A percentile compares a stretch with the other conserved stretches of the same genome.
phyloP scores from a whole-genome alignment of 2,329 filamentous ascomycete genomes.

The Mollisia scopiformis region DNA sequence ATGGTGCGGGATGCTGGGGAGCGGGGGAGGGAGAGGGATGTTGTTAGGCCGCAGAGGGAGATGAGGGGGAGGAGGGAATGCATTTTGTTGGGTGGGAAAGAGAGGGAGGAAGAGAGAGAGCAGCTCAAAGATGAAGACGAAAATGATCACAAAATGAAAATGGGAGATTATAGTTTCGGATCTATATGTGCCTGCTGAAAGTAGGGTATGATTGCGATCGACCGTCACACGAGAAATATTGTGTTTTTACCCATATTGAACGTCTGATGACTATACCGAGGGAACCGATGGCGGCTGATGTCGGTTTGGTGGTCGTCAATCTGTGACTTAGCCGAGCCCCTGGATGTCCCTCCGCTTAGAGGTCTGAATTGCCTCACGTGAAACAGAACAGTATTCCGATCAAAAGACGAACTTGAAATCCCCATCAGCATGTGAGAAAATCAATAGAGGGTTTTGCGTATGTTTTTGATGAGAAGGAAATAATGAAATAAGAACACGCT shows the following conservation, averaged over 20 bases:
- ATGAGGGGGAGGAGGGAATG: neutral
- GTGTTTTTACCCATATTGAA: neutral
- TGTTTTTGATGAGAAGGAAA: too few relatives aligned
- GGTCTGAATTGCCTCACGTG: too few relatives aligned
- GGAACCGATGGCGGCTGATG: neutral
- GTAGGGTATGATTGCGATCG: neutral
- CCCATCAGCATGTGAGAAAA: too few relatives aligned
- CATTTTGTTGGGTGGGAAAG: neutral
- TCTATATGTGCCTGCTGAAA: neutral
- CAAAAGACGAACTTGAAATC: too few relatives aligned
- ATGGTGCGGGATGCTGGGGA: constrained; percentile 32
- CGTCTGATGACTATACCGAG: neutral
- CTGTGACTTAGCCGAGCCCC: neutral
- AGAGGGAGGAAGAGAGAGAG: neutral
- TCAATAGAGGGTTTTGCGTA: too few relatives aligned
- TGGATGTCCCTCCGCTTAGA: too few relatives aligned
- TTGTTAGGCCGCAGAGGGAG: neutral
- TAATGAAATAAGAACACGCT: too few relatives aligned
- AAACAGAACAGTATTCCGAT: too few relatives aligned
- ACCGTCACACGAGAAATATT: neutral
- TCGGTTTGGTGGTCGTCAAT: neutral
- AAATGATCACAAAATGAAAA: neutral
- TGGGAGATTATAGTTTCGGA: neutral
- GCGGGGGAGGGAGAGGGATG: neutral
- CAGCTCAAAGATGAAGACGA: too few relatives aligned